Base-by-base conservation (phyloP, 2,329 filamentous ascomycete genomes). In the Colletotrichum liriopes region DNA sequence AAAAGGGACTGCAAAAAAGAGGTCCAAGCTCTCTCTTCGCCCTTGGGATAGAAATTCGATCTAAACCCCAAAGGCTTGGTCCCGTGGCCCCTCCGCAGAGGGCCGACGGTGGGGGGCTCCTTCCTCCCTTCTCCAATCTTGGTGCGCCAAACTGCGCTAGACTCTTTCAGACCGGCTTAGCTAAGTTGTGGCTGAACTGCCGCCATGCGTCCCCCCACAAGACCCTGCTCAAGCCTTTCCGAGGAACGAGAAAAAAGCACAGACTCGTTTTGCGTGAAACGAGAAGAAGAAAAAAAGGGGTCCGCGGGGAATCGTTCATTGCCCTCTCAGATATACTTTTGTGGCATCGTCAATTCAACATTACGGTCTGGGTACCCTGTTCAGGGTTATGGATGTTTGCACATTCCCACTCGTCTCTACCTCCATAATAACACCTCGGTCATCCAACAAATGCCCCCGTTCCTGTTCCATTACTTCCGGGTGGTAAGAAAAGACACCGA, bases 321-420 rank as follows among this genome's bases (percentile, higher is more conserved):
- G 63, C 52, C 65, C 64, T 67, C 49, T 20, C 45, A 60, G 59
- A 69, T 54, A 59, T 43, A 55, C 65, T 65, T 72, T 65, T 56
- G 52, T 61, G 59, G 54, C 66, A 72, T 65, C 70, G 59, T 45
- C 54, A 70, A 65, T 72, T 72, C 70, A 55, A 69, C 52, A 69
- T 69, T 70, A 69, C 65, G 49, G 55, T 72, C 56, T 37, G 41
- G 47, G 29, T 54, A 26, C 65, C 64, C 64, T 62, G 56, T 37
- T 23, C 47, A 52, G 58, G 29, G 41, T 26, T 35, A 29, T 41
- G 32, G 26, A 43, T 55, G 12, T 29, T 23, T 54, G 26, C 23
- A n/a, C 61, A 29, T 62, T 39, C 16, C 35, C 32, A 45, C 45
- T 52, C 32, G 8, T 14, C 39, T 11, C 32, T 45, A n/a, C 35